Percentiles rank a stretch among this genome's conserved stretches.
Conservation (phyloP, 352 stramenopile genomes). For the Globisporangium iwayamae region DNA sequence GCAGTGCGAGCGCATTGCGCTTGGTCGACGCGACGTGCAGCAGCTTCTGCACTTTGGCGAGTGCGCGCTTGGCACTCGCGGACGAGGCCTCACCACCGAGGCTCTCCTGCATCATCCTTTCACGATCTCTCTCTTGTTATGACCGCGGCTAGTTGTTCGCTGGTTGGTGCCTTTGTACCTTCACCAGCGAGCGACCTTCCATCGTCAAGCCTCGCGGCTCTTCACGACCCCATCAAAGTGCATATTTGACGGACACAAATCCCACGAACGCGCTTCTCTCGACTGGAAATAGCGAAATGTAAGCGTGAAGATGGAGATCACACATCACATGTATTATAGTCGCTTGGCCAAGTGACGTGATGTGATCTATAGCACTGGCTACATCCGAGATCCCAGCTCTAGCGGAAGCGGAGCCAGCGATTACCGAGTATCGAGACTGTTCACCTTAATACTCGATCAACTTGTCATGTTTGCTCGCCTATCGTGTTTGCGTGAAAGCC, state of each 20-base stretch:
- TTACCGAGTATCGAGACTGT: no score
- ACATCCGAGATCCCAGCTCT: no score
- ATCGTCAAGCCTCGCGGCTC: background rate
- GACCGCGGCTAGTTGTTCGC: background rate
- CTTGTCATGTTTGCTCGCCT: no score
- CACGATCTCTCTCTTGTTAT: background rate
- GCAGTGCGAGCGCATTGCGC: conserved; percentile 50
- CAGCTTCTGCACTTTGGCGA: conserved; percentile 61
- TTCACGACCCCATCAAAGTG: background rate
- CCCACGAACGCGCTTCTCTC: background rate
- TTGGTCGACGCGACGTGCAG: conserved; percentile 48
- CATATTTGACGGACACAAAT: background rate
- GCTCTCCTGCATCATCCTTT: conserved; percentile 43
- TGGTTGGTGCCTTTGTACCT: background rate
- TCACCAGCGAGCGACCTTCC: background rate
- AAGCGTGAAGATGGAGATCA: background rate
- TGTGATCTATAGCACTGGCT: no score
- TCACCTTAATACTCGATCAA: no score
- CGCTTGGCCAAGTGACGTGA: no score
- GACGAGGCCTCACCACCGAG: conserved; percentile 36
- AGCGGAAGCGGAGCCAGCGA: no score
- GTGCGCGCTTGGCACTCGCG: conserved; percentile 39
- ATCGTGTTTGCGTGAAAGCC: no score
- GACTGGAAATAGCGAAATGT: background rate
- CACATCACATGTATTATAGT: background rate